Conservation (phyloP, 805 yeast genomes). For the Lipomyces kockii region DNA sequence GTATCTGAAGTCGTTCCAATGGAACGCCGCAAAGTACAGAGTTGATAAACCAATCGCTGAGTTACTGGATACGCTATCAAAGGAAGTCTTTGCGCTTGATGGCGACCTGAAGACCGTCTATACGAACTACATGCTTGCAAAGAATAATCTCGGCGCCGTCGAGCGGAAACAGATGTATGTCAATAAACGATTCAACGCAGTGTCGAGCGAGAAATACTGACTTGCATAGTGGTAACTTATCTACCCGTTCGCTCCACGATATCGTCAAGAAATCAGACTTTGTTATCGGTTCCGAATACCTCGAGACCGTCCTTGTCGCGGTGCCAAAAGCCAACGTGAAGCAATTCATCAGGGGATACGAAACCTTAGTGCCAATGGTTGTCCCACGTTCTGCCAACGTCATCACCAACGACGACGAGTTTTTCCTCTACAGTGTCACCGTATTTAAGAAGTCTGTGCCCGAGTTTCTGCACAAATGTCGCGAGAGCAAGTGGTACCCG, state of each 20-base stretch:
- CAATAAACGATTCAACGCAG: neutral
- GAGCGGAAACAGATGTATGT: slow-evolving; percentile 77
- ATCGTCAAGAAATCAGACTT: slow-evolving; percentile 83
- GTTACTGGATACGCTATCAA: slow-evolving; percentile 67
- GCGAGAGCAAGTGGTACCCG: slow-evolving; percentile 90
- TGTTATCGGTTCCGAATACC: slow-evolving; percentile 82
- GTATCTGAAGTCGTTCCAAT: slow-evolving; percentile 73
- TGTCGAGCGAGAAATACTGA: neutral
- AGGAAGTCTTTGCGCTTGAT: slow-evolving; percentile 83
- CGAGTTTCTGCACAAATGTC: slow-evolving; percentile 68
- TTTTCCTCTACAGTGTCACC: slow-evolving; percentile 72
- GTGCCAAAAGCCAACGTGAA: slow-evolving; percentile 65
- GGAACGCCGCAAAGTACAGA: slow-evolving; percentile 89
- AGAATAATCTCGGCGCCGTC: slow-evolving; percentile 80
- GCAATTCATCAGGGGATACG: slow-evolving; percentile 73
- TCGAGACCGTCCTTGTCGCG: slow-evolving; percentile 83
- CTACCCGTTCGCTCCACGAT: slow-evolving; percentile 88
- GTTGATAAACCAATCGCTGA: slow-evolving; percentile 81
- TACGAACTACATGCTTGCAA: slow-evolving; percentile 77
- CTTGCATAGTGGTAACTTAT: slow-evolving; percentile 68
- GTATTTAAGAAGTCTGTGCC: slow-evolving; percentile 79
- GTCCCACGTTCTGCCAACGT: slow-evolving; percentile 87
- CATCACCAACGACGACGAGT: slow-evolving; percentile 76
- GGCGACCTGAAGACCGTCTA: slow-evolving; percentile 79
- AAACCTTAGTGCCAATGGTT: slow-evolving; percentile 75